Percentiles rank a stretch among this genome's conserved stretches.
Conservation (phyloP, 257 asterid species). For the Solanum corneliomulleri region DNA sequence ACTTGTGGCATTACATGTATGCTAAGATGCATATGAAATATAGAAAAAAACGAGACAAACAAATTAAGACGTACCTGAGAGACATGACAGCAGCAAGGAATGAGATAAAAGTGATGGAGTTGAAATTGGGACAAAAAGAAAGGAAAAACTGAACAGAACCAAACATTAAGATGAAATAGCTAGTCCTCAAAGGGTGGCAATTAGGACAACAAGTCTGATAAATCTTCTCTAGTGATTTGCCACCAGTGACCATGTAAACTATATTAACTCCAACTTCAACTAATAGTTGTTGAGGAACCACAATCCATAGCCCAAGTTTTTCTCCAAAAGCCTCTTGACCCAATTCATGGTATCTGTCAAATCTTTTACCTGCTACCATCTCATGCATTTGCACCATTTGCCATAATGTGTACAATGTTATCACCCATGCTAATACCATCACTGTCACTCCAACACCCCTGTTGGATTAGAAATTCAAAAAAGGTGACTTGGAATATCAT, state of each 20-base stretch:
- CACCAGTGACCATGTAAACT: conserved; percentile 55
- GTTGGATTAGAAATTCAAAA: neutral
- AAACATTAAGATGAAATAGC: conserved; percentile 32
- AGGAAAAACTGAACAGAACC: conserved; percentile 33
- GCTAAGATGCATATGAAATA: no score
- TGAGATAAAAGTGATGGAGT: conserved; percentile 25
- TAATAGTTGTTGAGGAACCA: conserved; percentile 43
- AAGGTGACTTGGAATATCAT: neutral
- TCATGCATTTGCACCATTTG: conserved; percentile 68
- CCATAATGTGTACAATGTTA: conserved; percentile 50
- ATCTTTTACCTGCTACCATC: conserved; percentile 30
- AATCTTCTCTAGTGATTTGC: conserved; percentile 34
- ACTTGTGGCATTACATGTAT: neutral
- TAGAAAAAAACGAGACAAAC: neutral
- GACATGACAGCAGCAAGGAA: conserved; percentile 55
- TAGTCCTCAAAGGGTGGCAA: conserved; percentile 9
- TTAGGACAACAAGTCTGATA: conserved; percentile 9
- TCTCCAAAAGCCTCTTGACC: conserved; percentile 49
- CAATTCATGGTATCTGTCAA: conserved; percentile 49
- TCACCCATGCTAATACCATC: conserved; percentile 40
- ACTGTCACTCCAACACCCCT: conserved; percentile 51
- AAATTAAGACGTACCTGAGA: conserved; percentile 7
- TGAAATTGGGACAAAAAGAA: conserved; percentile 41
- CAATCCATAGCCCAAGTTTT: conserved; percentile 39
- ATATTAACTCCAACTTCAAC: conserved; percentile 41